Evolutionary conservation across 495 filamentous ascomycete genomes (phyloP).

Genomic region (Neurospora discreta): DNA sequence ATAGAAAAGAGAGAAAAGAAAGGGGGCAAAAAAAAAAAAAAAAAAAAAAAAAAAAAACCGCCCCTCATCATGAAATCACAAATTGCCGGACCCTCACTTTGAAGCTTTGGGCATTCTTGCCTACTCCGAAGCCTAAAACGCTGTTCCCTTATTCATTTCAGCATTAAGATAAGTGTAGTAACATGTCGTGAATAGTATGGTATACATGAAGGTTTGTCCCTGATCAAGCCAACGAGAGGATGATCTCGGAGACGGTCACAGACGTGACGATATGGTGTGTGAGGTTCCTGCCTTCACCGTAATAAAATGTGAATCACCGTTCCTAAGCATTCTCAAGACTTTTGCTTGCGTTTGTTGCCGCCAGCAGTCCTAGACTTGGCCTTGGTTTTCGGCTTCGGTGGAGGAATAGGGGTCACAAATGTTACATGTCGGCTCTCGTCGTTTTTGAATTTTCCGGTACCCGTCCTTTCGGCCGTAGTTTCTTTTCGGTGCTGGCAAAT

Average conservation of each 20-base stretch:
- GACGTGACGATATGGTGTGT: background rate
- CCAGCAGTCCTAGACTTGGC: background rate
- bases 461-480: background rate
- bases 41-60: background rate
- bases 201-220: background rate
- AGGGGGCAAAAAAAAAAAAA: background rate
- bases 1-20: background rate
- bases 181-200: background rate
- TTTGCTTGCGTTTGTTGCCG: slow-evolving; percentile 19
- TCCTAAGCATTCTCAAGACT: slow-evolving; percentile 1
- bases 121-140: slow-evolving; percentile 6
- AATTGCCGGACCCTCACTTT: background rate
- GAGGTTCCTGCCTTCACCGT: background rate
- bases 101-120: background rate
- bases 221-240: background rate
- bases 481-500: slow-evolving; percentile 22
- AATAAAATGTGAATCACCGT: background rate
- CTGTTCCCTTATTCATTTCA: slow-evolving; percentile 1
- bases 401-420: slow-evolving; percentile 31
- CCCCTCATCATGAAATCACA: background rate
- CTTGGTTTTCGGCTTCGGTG: slow-evolving; percentile 19
- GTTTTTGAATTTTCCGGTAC: slow-evolving; percentile 29
- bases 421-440: slow-evolving; percentile 35
- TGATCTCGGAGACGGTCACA: background rate
- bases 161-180: background rate